phyloP scores from a whole-genome alignment of 106 monocot genomes.

The Apostasia ramifera region DNA sequence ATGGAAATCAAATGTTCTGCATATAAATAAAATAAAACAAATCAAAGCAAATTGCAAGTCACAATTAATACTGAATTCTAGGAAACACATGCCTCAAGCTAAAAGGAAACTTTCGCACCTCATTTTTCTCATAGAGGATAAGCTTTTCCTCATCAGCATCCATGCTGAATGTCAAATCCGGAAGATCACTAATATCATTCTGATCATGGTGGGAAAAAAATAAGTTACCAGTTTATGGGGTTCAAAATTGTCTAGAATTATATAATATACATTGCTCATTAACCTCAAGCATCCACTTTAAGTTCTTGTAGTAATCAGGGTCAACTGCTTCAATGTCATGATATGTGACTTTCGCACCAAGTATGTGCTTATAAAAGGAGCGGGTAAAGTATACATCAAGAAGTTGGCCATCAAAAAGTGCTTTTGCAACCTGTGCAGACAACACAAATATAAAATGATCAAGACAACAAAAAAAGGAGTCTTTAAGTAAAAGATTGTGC shows the following conservation, averaged over 20 bases:
- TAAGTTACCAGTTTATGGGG: not conserved
- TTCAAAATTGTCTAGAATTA: no score
- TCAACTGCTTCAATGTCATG: constrained; percentile 84
- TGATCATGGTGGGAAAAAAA: constrained; percentile 19
- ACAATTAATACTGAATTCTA: no score
- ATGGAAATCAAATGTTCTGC: no score
- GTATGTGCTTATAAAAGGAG: constrained; percentile 84
- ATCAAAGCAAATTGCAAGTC: no score
- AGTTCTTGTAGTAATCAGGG: constrained; percentile 83
- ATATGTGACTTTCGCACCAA: constrained; percentile 78
- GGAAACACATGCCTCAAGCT: no score
- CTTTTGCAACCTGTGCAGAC: constrained; percentile 63
- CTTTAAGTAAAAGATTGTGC: not conserved
- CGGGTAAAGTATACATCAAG: constrained; percentile 83
- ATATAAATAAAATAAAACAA: no score
- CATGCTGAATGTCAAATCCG: constrained; percentile 80
- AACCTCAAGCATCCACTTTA: constrained; percentile 93
- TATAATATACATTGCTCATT: not conserved
- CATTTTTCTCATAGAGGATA: constrained; percentile 69
- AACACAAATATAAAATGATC: not conserved
- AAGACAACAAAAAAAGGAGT: constrained; percentile 3
- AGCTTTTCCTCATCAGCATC: constrained; percentile 87
- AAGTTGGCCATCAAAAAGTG: constrained; percentile 81
- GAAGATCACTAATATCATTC: constrained; percentile 71
- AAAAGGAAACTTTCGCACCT: constrained; percentile 22